Evolutionary conservation across 73 alveolate species (phyloP).

Genomic region (Paramecium octaurelia): DNA sequence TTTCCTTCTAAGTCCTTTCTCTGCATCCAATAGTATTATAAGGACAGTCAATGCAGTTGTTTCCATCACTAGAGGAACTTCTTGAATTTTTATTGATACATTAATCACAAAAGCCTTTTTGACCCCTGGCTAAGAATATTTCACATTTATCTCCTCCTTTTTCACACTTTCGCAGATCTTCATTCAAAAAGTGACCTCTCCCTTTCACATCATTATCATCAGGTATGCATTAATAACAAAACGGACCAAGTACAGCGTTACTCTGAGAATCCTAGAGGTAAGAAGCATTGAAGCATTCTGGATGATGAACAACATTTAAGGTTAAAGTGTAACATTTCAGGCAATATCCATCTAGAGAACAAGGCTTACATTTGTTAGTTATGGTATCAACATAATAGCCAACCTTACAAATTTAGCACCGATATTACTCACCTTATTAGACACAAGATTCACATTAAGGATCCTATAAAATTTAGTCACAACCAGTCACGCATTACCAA

Average conservation of each 20-base stretch:
- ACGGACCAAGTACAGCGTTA: neutral
- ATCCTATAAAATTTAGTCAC: neutral
- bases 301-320: neutral
- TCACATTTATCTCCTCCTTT: neutral
- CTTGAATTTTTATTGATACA: neutral
- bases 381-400: slow-evolving; percentile 16
- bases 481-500: neutral
- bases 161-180: neutral
- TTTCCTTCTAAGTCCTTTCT: neutral
- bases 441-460: neutral
- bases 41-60: slow-evolving; percentile 6
- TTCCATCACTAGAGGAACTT: neutral
- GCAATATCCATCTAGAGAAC: neutral
- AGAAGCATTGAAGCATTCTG: neutral
- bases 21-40: neutral
- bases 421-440: neutral
- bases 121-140: neutral
- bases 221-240: slow-evolving; percentile 4
- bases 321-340: neutral
- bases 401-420: neutral
- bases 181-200: neutral
- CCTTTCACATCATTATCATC: neutral
- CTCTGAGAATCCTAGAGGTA: neutral
- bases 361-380: neutral
- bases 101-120: neutral